These are phyloP conservation scores for Nicotiana obtusifolia DNA, from an alignment of 257 asterid genomes.

Conservation along the genomic window DNA sequence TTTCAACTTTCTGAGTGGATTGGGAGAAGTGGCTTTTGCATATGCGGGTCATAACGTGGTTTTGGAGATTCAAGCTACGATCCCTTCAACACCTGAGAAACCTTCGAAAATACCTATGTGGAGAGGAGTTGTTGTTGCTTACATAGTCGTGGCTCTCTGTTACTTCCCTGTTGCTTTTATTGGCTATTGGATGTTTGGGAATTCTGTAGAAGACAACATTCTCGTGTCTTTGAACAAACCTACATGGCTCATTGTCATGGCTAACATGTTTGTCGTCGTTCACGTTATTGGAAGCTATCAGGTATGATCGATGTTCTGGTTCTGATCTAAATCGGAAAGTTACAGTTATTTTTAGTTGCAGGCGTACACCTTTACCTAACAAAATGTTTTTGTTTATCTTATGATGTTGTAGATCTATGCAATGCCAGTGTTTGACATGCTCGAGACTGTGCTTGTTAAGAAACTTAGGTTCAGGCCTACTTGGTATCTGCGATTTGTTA, in stretches of 20 bases:
- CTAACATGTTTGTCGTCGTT: slow-evolving; percentile 78
- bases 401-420: slow-evolving; percentile 26
- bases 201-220: slow-evolving; percentile 48
- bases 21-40: slow-evolving; percentile 91
- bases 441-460: slow-evolving; percentile 36
- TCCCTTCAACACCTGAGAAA: slow-evolving; percentile 84
- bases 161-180: slow-evolving; percentile 88
- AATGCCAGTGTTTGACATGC: slow-evolving; percentile 44
- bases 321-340: background rate
- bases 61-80: slow-evolving; percentile 83
- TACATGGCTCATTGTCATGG: slow-evolving; percentile 83
- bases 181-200: slow-evolving; percentile 73
- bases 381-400: background rate
- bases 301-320: slow-evolving; percentile 26
- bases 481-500: slow-evolving; percentile 24
- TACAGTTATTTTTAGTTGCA: background rate
- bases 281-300: slow-evolving; percentile 98
- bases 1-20: slow-evolving; percentile 63
- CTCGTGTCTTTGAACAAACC: slow-evolving; percentile 54
- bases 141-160: slow-evolving; percentile 78
- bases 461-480: slow-evolving; percentile 25
- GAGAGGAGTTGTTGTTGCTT: slow-evolving; percentile 88
- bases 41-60: slow-evolving; percentile 96
- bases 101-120: slow-evolving; percentile 93
- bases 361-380: background rate